Percentiles rank a stretch among this genome's conserved stretches.
phyloP scores from a whole-genome alignment of 169 alveolate genomes.

The Blepharisma undulans region DNA sequence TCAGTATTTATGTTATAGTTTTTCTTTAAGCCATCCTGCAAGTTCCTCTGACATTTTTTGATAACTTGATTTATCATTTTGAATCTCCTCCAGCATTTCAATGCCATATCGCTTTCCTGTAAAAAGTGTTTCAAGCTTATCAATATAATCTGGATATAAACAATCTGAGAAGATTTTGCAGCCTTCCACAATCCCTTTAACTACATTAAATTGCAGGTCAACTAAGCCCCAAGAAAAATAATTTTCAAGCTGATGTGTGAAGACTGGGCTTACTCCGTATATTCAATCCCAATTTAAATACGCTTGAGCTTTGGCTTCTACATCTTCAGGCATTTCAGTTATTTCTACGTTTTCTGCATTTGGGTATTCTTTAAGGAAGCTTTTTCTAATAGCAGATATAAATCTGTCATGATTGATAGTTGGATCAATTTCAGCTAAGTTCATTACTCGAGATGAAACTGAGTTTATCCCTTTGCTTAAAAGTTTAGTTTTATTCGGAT shows the following conservation, averaged over 20 bases:
- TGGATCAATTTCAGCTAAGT: slow-evolving; percentile 68
- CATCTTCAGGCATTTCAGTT: slow-evolving; percentile 46
- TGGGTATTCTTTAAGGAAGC: slow-evolving; percentile 32
- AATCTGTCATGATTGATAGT: slow-evolving; percentile 63
- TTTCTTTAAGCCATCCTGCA: not conserved
- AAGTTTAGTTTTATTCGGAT: slow-evolving; percentile 84
- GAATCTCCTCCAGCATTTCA: not conserved
- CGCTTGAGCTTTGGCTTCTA: slow-evolving; percentile 50
- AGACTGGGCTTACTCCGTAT: slow-evolving; percentile 83
- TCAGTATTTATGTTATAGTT: too few relatives aligned
- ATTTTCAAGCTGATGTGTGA: slow-evolving; percentile 68
- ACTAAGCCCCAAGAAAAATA: slow-evolving; percentile 84
- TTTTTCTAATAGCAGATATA: slow-evolving; percentile 42
- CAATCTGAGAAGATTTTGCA: slow-evolving; percentile 74
- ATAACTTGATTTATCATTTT: not conserved
- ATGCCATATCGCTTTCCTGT: slow-evolving; percentile 3
- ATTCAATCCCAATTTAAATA: slow-evolving; percentile 83
- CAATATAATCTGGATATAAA: slow-evolving; percentile 39
- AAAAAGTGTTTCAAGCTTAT: not conserved
- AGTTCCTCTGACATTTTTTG: not conserved
- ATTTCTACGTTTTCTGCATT: slow-evolving; percentile 44
- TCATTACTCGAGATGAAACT: slow-evolving; percentile 80
- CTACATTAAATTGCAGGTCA: slow-evolving; percentile 68
- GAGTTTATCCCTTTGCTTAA: slow-evolving; percentile 84
- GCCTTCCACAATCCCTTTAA: slow-evolving; percentile 56